phyloP scores from a whole-genome alignment of 192 early-diverging fungal genomes.

The Podochytrium sp. region DNA sequence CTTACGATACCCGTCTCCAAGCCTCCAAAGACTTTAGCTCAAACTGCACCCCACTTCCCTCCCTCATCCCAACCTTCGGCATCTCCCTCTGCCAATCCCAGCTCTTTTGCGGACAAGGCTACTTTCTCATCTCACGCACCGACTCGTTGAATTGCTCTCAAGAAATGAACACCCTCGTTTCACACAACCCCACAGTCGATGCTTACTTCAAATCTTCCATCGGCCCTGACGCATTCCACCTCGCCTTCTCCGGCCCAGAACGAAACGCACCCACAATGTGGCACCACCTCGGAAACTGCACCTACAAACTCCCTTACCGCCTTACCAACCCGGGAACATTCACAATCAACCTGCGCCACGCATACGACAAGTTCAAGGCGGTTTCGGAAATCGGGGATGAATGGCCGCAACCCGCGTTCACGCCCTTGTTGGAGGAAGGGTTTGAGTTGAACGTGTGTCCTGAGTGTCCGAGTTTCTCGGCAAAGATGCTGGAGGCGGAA shows the following conservation, averaged over 20 bases:
- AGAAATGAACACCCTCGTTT: neutral
- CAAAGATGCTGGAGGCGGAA: neutral
- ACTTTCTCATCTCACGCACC: slow-evolving; percentile 2
- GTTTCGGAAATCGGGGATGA: neutral
- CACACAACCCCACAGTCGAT: neutral
- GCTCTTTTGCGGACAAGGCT: slow-evolving; percentile 21
- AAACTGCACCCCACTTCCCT: neutral
- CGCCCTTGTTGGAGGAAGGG: neutral
- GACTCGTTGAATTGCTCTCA: neutral
- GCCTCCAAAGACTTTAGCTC: neutral
- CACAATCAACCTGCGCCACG: slow-evolving; percentile 1
- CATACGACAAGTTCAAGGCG: slow-evolving; percentile 19
- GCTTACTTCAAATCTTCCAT: neutral
- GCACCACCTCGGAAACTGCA: slow-evolving; percentile 21
- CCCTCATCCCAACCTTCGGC: neutral
- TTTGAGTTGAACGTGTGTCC: neutral
- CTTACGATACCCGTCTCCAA: slow-evolving; percentile 4
- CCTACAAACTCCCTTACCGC: slow-evolving; percentile 21
- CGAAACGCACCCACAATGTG: neutral
- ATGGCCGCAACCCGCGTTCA: neutral
- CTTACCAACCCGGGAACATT: slow-evolving; percentile 17
- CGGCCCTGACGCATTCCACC: slow-evolving; percentile 14
- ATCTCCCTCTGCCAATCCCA: neutral
- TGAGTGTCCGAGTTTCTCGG: neutral
- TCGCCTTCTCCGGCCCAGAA: slow-evolving; percentile 5